Base-by-base conservation (phyloP, 495 filamentous ascomycete species). In the Cercophora sp. region DNA sequence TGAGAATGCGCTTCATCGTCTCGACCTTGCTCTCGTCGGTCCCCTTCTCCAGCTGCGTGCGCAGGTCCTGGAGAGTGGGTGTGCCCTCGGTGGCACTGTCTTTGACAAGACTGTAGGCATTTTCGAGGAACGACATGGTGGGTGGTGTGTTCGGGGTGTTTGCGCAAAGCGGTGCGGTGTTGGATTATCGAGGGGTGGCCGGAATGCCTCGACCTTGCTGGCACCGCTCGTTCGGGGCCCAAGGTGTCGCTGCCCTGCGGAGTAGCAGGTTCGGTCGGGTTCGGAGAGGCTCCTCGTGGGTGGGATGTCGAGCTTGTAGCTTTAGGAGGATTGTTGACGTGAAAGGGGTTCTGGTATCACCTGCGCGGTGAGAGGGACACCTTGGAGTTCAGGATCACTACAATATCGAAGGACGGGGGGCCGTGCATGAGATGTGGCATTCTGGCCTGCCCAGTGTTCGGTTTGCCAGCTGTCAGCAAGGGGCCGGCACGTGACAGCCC, bases 1-100 rank as follows among this genome's bases (percentile, higher is more conserved):
- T 96, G 56, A 97, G 79, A 71, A 99, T 87, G 74, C 85, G 85
- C 80, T 93, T 93, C 94, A 99, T 97, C 13, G 94, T 97, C 59
- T 97, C 94, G 70, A 94, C 77, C 77, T 99, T 99, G 61, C 83
- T 83, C 68, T 99, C 94, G 73, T 99, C 94, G 55, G 78, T 95
- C 56, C 94, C 94, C 76, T 96, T 97, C 70, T 99, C 94, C 59
- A 99, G 77, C 77, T 96, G 90, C 57, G 85, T 86, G 69, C 88
- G 89, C 68, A 99, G 75, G 73, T 97, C 93, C 65, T 89, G 88
- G 66, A 90, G 71, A 18, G 88, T 85, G 25, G 94, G 93, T 56
- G 91, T 85, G 73, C 64, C 64, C 24, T 97, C 94, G 39, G 90
- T 85, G 47, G 89, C 78, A 74, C 95, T 97, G 80, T 97, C 94